These are phyloP conservation scores for Inga oerstediana DNA, from an alignment of 306 rosid species.

Conservation along the genomic window DNA sequence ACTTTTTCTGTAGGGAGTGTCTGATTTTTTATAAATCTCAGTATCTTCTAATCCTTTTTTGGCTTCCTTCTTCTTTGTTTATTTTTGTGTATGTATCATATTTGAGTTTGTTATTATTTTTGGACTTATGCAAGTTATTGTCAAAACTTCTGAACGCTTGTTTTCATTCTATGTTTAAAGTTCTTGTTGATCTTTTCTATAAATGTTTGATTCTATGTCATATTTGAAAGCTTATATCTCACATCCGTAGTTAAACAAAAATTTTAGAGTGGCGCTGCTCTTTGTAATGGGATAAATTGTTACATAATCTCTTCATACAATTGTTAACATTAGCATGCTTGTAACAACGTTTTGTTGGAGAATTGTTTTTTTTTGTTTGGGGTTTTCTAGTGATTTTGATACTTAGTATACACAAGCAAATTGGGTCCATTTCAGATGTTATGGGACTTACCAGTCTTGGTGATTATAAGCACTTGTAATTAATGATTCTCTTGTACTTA, in stretches of 20 bases:
- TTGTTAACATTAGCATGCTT: background rate
- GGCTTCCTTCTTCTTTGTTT: background rate
- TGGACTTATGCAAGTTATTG: background rate
- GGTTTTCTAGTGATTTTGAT: constrained; percentile 14
- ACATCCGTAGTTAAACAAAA: background rate
- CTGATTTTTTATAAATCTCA: constrained; percentile 20
- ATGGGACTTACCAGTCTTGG: background rate
- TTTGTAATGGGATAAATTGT: constrained; percentile 23
- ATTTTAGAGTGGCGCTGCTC: constrained; percentile 11
- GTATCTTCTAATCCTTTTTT: background rate
- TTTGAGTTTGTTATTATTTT: background rate
- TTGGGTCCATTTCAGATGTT: constrained; percentile 20
- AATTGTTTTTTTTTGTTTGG: background rate
- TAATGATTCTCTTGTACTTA: constrained; percentile 16
- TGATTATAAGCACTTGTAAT: constrained; percentile 26
- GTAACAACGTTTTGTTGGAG: background rate
- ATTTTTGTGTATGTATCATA: constrained; percentile 9
- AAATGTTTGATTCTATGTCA: constrained; percentile 4
- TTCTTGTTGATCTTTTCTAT: constrained; percentile 21
- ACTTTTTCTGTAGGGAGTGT: constrained; percentile 26
- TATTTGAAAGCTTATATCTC: constrained; percentile 32
- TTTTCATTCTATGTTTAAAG: constrained; percentile 27
- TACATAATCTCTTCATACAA: constrained; percentile 13
- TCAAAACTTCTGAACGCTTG: background rate
- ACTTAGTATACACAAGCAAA: background rate